These are phyloP conservation scores for Allium cepa DNA, from an alignment of 106 monocot species.

Conservation along the genomic window DNA sequence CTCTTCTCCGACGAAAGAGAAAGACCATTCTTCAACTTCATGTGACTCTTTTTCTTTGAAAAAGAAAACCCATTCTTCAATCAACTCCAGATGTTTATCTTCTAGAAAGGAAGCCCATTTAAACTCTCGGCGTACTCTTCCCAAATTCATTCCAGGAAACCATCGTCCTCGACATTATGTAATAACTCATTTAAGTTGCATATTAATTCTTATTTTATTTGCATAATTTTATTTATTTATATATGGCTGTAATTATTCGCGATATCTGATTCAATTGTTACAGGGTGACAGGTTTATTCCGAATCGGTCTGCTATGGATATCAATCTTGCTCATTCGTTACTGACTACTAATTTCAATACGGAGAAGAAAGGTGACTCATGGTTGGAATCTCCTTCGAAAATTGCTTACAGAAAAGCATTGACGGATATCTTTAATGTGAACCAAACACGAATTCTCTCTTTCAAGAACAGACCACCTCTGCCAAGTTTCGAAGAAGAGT, in stretches of 20 bases:
- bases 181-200: background rate
- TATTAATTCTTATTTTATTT: background rate
- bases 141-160: conserved; percentile 15
- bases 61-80: background rate
- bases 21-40: too few species aligned
- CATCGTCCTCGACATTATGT: background rate
- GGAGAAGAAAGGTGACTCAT: conserved; percentile 33
- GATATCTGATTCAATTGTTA: background rate
- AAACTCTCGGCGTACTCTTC: conserved; percentile 20
- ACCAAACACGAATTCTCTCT: conserved; percentile 36
- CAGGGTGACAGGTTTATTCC: conserved; percentile 62
- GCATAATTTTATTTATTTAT: background rate
- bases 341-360: conserved; percentile 38
- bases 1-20: too few species aligned
- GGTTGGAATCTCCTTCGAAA: conserved; percentile 31
- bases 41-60: too few species aligned
- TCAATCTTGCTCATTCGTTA: conserved; percentile 41
- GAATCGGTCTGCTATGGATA: conserved; percentile 48
- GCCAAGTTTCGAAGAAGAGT: too few species aligned
- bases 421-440: conserved; percentile 32
- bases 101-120: conserved; percentile 25
- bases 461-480: conserved; percentile 35
- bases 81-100: conserved; percentile 33
- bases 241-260: background rate
- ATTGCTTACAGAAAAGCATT: conserved; percentile 42